Evolutionary conservation across 805 yeast genomes (phyloP).

Genomic region (Lipomyces mesembrius): DNA sequence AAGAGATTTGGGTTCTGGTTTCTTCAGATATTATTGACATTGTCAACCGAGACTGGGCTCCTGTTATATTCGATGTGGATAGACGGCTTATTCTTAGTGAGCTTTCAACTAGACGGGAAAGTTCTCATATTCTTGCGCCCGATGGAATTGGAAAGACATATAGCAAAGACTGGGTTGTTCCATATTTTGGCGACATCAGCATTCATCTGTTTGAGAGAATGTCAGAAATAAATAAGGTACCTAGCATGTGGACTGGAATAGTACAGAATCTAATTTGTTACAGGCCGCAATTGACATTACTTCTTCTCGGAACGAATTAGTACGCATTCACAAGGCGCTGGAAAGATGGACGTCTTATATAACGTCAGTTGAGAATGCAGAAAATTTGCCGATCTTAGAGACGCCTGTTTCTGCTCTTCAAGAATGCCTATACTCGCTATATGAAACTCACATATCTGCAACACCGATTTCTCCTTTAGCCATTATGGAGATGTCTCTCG

Average conservation of each 20-base stretch:
- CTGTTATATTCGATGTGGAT: slow-evolving; percentile 86
- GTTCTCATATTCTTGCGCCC: slow-evolving; percentile 79
- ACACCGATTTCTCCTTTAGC: slow-evolving; percentile 54
- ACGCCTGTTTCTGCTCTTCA: slow-evolving; percentile 47
- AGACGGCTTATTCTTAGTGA: slow-evolving; percentile 68
- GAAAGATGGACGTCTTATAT: slow-evolving; percentile 67
- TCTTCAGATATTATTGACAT: slow-evolving; percentile 61
- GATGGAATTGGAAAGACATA: slow-evolving; percentile 81
- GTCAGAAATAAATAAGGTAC: slow-evolving; percentile 25
- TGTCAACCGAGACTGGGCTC: slow-evolving; percentile 85
- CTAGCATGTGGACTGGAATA: neutral
- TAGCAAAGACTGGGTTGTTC: slow-evolving; percentile 76
- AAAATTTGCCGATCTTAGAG: slow-evolving; percentile 19
- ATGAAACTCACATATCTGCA: slow-evolving; percentile 37
- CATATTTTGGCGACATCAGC: slow-evolving; percentile 86
- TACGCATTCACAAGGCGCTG: slow-evolving; percentile 71
- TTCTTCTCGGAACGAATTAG: slow-evolving; percentile 65
- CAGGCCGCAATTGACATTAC: neutral
- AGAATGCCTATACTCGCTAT: slow-evolving; percentile 51
- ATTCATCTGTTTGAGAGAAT: slow-evolving; percentile 51
- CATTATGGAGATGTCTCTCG: slow-evolving; percentile 67
- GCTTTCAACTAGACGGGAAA: slow-evolving; percentile 57
- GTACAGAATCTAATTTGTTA: slow-evolving; percentile 50
- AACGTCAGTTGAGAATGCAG: slow-evolving; percentile 12
- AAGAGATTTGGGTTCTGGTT: slow-evolving; percentile 75